Evolutionary conservation across 305 asterid genomes (phyloP), one percentile per base, ranked within the genome.

Genomic region (Fraxinus platypoda): DNA sequence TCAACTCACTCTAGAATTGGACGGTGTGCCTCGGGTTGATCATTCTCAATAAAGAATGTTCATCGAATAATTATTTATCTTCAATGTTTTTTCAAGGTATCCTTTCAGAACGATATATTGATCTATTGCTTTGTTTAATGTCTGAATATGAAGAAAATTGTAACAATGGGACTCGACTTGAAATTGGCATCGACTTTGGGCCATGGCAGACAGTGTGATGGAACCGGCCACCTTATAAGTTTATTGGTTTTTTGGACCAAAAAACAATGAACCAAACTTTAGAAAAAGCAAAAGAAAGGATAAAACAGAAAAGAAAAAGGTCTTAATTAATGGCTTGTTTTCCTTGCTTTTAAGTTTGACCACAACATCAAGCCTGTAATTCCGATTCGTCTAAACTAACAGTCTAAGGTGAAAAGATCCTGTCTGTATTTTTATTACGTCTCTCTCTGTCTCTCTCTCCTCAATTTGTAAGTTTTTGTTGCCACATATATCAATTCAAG

Each of bases 341-440:
- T 38, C 7, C 26, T 68, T 77, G 79, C 82, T 25, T 83, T 78
- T 81, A 85, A 85, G 84, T 87, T 87, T 87, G 90, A 87, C 90
- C 83, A 80, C 85, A 54, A 79, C 82, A 35, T 25, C 76, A 13
- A 46, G 57, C 83, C 72, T 66, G 72, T 81, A 80, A 75, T 82
- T 82, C 78, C 74, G 76, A 85, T 72, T 81, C 81, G 72, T 86
- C 78, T 86, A 84, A 87, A 59, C 70, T 80, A 82, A 84, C 81
- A 54, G 75, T 80, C 74, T 34, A 64, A 74, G 75, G 35, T 84
- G 82, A 79, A 83, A 80, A 59, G 80, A 74, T 81, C 82, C 85
- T 80, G 31, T 78, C 76, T 71, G 70, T 59, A 35, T 83, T 75
- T 72, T 76, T 75, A 80, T 75, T 83, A 34, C 84, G 59, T 79